Conservation (phyloP, 176 grass and related monocot species). For the Aegilops tauschii region DNA sequence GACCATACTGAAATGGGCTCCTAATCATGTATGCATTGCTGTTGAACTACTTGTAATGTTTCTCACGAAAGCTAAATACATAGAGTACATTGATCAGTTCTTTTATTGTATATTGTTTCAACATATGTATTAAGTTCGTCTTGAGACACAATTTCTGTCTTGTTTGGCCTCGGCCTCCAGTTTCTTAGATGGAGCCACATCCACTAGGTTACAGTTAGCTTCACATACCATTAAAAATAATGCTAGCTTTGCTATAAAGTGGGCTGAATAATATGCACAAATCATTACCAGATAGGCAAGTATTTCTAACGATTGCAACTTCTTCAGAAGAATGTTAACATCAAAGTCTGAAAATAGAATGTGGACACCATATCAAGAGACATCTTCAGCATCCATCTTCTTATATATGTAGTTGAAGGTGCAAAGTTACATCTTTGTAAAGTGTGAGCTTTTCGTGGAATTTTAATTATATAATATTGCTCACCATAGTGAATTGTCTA, state of each 20-base stretch:
- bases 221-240: neutral
- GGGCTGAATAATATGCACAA: neutral
- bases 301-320: too few species aligned
- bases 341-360: too few species aligned
- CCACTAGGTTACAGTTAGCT: neutral
- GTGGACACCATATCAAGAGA: too few species aligned
- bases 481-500: neutral
- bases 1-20: slow-evolving; percentile 8
- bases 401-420: neutral
- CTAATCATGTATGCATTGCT: neutral
- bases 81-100: neutral
- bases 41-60: neutral
- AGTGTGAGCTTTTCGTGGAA: too few species aligned
- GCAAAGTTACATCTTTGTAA: neutral
- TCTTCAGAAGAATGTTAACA: too few species aligned
- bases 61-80: neutral
- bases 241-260: neutral
- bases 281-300: too few species aligned
- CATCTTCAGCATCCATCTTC: too few species aligned
- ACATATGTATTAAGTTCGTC: too few species aligned
- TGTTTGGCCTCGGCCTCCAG: neutral
- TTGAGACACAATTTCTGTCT: neutral
- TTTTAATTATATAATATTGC: neutral
- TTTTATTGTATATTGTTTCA: neutral
- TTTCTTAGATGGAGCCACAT: neutral